Percentiles rank a stretch among this genome's conserved stretches.
phyloP scores from a whole-genome alignment of 2,329 filamentous ascomycete species.

The Sclerotinia minor region DNA sequence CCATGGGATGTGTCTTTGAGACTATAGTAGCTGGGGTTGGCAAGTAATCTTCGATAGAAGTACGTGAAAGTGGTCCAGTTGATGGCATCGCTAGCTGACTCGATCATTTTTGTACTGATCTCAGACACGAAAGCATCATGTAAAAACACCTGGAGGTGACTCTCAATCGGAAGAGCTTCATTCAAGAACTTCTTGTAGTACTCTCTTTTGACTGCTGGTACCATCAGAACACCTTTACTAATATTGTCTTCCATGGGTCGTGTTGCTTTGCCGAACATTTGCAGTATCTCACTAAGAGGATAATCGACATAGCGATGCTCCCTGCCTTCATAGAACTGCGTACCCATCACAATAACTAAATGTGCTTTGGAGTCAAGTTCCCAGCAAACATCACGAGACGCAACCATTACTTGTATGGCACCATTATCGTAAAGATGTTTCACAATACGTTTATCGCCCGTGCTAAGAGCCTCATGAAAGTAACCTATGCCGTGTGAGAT shows the following conservation, averaged over 20 bases:
- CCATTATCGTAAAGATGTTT: constrained; percentile 81
- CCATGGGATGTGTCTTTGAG: constrained; percentile 86
- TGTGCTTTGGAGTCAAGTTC: constrained; percentile 86
- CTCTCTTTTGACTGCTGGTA: constrained; percentile 88
- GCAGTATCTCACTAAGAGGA: constrained; percentile 85
- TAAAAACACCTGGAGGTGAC: constrained; percentile 85
- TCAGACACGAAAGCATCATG: constrained; percentile 97
- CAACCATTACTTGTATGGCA: constrained; percentile 70
- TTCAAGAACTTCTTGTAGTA: constrained; percentile 99
- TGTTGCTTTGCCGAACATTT: constrained; percentile 96
- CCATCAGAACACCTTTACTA: constrained; percentile 92
- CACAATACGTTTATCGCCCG: constrained; percentile 89
- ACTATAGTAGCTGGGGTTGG: constrained; percentile 96
- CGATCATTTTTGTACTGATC: constrained; percentile 93
- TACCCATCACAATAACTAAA: constrained; percentile 94
- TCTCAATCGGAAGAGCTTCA: constrained; percentile 93
- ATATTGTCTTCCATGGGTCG: constrained; percentile 75
- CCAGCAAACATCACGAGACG: constrained; percentile 91
- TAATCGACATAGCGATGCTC: constrained; percentile 98
- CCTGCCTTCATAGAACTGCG: constrained; percentile 93
- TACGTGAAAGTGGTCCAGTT: constrained; percentile 99
- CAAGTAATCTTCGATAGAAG: constrained; percentile 91
- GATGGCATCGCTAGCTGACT: constrained; percentile 93
- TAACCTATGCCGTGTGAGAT: constrained; percentile 94
- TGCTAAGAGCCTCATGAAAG: constrained; percentile 89